These are phyloP conservation scores for Chytriomyces confervae DNA, from an alignment of 192 early-diverging fungal species.

Conservation along the genomic window DNA sequence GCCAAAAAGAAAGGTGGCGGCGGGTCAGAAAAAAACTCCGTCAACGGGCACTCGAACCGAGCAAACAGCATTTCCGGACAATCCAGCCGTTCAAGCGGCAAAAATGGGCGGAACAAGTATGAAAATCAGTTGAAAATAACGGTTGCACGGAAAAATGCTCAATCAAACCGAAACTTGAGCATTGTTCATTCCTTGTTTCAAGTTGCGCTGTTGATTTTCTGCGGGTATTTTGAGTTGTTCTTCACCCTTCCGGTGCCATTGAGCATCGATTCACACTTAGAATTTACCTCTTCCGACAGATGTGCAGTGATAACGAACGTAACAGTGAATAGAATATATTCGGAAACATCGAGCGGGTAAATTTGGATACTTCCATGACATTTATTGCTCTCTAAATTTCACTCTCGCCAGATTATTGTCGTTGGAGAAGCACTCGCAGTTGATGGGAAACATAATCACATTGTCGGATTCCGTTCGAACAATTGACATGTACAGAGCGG, in stretches of 20 bases:
- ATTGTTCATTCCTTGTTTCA: slow-evolving; percentile 18
- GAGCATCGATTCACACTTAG: no score
- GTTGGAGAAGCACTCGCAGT: not conserved
- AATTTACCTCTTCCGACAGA: no score
- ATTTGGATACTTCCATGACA: no score
- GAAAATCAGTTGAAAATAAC: slow-evolving; percentile 16
- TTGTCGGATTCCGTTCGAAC: slow-evolving; percentile 9
- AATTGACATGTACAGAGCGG: slow-evolving; percentile 8
- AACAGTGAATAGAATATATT: no score
- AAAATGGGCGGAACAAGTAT: slow-evolving; percentile 16
- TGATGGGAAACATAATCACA: not conserved
- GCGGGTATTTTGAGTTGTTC: not conserved
- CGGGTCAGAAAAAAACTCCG: no score
- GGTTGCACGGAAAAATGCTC: slow-evolving; percentile 4
- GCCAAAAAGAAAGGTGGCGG: no score
- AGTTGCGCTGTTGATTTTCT: not conserved
- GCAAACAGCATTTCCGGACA: no score
- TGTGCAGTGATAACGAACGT: no score
- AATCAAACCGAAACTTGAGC: not conserved
- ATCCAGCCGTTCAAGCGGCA: no score
- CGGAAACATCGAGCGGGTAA: no score
- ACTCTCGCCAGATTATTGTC: not conserved
- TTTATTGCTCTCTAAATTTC: not conserved
- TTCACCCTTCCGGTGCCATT: not conserved
- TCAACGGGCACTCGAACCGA: no score